These are phyloP conservation scores for Alternaria panax DNA, from an alignment of 2,329 filamentous ascomycete genomes.

Conservation along the genomic window DNA sequence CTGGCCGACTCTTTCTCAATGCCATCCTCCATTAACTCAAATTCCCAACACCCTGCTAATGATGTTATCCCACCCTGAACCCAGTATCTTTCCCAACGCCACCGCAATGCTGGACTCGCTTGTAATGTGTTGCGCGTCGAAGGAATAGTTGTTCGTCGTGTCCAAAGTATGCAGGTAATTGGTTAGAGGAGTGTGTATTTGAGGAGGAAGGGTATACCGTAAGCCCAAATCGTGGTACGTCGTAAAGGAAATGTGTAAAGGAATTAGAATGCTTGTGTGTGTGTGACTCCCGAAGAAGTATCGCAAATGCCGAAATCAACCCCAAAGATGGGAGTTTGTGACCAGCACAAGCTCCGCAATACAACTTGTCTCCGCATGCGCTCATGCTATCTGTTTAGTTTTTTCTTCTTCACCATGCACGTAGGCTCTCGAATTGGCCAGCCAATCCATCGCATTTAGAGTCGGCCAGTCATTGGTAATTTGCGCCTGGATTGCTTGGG, in stretches of 20 bases:
- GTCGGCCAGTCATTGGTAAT: conserved; percentile 49
- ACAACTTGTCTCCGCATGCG: conserved; percentile 4
- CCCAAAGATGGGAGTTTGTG: conserved; percentile 25
- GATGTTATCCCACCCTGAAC: conserved; percentile 24
- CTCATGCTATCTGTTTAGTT: conserved; percentile 14
- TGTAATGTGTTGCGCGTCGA: conserved; percentile 10
- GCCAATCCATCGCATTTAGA: conserved; percentile 19
- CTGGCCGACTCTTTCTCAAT: conserved; percentile 15
- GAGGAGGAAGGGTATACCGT: conserved; percentile 36
- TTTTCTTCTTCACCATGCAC: conserved; percentile 31
- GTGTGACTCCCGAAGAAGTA: conserved; percentile 22
- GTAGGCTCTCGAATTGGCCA: conserved; percentile 35
- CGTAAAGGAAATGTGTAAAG: conserved; percentile 30
- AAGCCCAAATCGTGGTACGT: conserved; percentile 39
- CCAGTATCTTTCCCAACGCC: conserved; percentile 33
- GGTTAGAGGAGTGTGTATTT: conserved; percentile 15
- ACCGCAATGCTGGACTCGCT: conserved; percentile 20
- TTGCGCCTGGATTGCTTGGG: conserved; percentile 41
- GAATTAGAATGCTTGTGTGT: conserved; percentile 39
- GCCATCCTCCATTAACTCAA: conserved; percentile 23
- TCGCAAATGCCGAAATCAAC: conserved; percentile 10
- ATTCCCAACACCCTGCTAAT: conserved; percentile 15
- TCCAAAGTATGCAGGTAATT: conserved; percentile 24
- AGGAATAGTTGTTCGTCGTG: conserved; percentile 9
- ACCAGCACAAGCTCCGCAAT: conserved; percentile 42